Percentiles rank a stretch among this genome's conserved stretches.
Conservation (phyloP, 1,139 yeast species). For the Eremothecium gossypii region DNA sequence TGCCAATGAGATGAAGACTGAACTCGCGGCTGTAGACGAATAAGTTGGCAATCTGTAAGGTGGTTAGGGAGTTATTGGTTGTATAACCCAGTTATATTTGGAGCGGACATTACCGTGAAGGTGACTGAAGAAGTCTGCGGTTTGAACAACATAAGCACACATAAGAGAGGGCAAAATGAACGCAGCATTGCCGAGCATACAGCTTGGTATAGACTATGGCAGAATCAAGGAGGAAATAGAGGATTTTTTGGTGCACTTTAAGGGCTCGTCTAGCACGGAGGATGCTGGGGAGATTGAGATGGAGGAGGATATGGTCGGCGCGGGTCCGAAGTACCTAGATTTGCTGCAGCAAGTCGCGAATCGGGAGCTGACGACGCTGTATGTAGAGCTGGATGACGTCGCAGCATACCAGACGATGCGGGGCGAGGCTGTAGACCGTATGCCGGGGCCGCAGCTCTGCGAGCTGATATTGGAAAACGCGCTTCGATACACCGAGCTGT, state of each 20-base stretch:
- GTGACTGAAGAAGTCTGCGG: too few species aligned
- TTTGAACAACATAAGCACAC: too few species aligned
- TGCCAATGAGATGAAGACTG: too few species aligned
- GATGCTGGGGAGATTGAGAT: slow-evolving; percentile 30
- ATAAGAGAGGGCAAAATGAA: background rate
- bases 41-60: too few species aligned
- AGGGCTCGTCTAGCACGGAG: slow-evolving; percentile 27
- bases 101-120: too few species aligned
- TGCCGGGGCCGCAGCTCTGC: slow-evolving; percentile 24
- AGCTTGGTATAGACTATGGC: slow-evolving; percentile 53
- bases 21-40: too few species aligned
- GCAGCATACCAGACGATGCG: slow-evolving; percentile 4
- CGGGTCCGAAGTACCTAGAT: slow-evolving; percentile 67
- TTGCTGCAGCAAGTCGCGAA: slow-evolving; percentile 77
- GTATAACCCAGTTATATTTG: too few species aligned
- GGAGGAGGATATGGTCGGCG: slow-evolving; percentile 26
- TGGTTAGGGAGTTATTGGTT: too few species aligned
- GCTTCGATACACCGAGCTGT: slow-evolving; percentile 67
- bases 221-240: slow-evolving; percentile 43
- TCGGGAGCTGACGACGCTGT: slow-evolving; percentile 59
- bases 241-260: slow-evolving; percentile 56
- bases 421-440: slow-evolving; percentile 18
- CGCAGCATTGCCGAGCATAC: slow-evolving; percentile 26
- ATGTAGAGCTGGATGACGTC: slow-evolving; percentile 78
- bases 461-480: slow-evolving; percentile 55